Conservation (phyloP, 2,329 filamentous ascomycete genomes). For the Beauveria sp. region DNA sequence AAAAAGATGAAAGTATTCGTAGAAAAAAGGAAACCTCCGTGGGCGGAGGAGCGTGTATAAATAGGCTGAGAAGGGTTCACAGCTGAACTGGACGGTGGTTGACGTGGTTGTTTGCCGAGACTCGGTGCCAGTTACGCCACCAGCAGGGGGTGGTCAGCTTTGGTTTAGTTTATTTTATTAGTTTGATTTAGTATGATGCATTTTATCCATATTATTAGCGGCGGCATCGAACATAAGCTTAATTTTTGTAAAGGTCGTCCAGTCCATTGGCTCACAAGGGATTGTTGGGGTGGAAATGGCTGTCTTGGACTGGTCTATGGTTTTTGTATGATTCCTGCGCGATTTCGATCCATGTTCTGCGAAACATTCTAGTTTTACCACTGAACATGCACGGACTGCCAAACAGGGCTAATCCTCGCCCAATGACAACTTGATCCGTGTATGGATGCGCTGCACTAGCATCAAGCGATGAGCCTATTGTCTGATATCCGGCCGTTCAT, state of each 20-base stretch:
- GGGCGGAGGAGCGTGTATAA: background rate
- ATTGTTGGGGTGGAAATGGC: too few species aligned
- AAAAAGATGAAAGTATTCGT: too few species aligned
- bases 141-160: background rate
- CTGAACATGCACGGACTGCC: background rate
- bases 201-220: background rate
- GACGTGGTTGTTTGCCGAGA: background rate
- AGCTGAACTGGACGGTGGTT: background rate
- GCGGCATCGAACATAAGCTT: background rate
- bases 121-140: background rate
- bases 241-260: background rate
- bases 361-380: background rate
- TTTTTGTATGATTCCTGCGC: too few species aligned
- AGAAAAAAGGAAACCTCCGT: background rate
- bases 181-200: background rate
- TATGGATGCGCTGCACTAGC: background rate
- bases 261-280: too few species aligned
- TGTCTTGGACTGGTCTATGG: too few species aligned
- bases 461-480: background rate
- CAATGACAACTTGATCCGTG: background rate
- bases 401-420: background rate
- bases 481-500: background rate
- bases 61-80: background rate
- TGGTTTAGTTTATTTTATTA: background rate
- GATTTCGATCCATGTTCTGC: too few species aligned